phyloP scores from a whole-genome alignment of 768 basidiomycete genomes.

The Pulveroboletus sp. region DNA sequence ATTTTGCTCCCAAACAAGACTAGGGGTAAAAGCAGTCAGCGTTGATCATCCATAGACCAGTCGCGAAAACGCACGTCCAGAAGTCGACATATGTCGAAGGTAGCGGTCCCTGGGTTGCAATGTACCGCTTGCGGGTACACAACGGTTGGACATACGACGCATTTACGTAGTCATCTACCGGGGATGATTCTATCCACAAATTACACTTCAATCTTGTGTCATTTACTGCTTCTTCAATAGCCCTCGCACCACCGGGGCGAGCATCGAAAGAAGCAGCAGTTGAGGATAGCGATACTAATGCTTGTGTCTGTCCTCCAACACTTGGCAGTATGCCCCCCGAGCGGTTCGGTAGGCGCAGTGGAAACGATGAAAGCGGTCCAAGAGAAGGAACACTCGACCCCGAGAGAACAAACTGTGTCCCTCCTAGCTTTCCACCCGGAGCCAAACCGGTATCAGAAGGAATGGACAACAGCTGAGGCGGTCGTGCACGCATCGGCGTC shows the following conservation, averaged over 20 bases:
- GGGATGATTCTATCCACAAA: slow-evolving; percentile 25
- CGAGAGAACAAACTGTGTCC: slow-evolving; percentile 1
- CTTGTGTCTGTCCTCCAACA: slow-evolving; percentile 10
- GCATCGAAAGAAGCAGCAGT: neutral
- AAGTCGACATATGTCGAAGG: slow-evolving; percentile 88
- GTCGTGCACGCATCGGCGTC: slow-evolving; percentile 11
- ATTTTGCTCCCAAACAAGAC: slow-evolving; percentile 90
- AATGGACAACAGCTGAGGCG: slow-evolving; percentile 2
- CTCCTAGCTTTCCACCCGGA: slow-evolving; percentile 5
- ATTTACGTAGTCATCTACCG: slow-evolving; percentile 88
- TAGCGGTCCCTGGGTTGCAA: slow-evolving; percentile 94
- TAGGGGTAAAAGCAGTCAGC: slow-evolving; percentile 26
- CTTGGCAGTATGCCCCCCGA: slow-evolving; percentile 11
- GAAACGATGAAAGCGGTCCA: slow-evolving; percentile 9
- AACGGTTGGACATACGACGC: slow-evolving; percentile 90
- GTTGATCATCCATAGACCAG: neutral
- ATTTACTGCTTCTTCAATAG: neutral
- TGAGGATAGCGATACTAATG: slow-evolving; percentile 1
- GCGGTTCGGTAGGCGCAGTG: slow-evolving; percentile 18
- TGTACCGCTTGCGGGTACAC: slow-evolving; percentile 77
- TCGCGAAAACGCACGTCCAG: slow-evolving; percentile 70
- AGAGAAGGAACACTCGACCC: slow-evolving; percentile 2
- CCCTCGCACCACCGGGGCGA: neutral
- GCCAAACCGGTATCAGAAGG: neutral
- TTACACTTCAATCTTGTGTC: neutral